Evolutionary conservation across 129 eudicot species (phyloP), one percentile per base, ranked within the genome.

Genomic region (Flaveria linearis): DNA sequence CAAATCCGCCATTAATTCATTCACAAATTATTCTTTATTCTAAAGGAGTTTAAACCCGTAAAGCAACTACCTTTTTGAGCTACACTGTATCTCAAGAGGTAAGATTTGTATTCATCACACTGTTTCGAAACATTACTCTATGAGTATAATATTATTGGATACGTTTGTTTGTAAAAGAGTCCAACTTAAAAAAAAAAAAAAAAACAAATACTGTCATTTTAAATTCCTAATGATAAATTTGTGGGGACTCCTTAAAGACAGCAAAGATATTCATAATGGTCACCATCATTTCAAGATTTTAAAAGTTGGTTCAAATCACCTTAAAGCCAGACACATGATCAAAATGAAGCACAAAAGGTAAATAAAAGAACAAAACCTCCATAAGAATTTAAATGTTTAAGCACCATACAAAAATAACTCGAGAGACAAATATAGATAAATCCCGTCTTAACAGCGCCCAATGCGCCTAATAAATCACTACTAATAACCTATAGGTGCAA

Each of bases 401-500:
- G 16, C 62, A 62, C 11, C 43, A 11, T 28, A 61, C 36, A 61
- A 61, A 33, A 15, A 62, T 28, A 62, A 62, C 68, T 62, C 67
- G 16, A 62, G 42, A 62, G 18, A 55, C 25, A 62, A 62, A 62
- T 62, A 26, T 62, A 62, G 45, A 62, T 62, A 30, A 28, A 62
- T 62, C 68, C 20, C 68, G 11, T 62, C 43, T 26, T 30, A 62
- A 10, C 68, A 62, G 20, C 67, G 58, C 45, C 2, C 43, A 5
- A 4, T 4, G 45, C 68, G 41, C 68, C 75, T 80, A 73, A 73
- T 18, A 75, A 74, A 66, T 43, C 17, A 56, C 63, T 73, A 74
- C 70, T 12, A 80, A 73, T 56, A 67, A 73, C 55, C 83, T 80
- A 80, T 51, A 1, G 23, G 18, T 42, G 33, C 30, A 39, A n/a